A percentile compares a stretch with the other conserved stretches of the same genome.
These are phyloP conservation scores for Parasitella parasitica DNA, from an alignment of 371 early-diverging fungal species.

Conservation along the genomic window DNA sequence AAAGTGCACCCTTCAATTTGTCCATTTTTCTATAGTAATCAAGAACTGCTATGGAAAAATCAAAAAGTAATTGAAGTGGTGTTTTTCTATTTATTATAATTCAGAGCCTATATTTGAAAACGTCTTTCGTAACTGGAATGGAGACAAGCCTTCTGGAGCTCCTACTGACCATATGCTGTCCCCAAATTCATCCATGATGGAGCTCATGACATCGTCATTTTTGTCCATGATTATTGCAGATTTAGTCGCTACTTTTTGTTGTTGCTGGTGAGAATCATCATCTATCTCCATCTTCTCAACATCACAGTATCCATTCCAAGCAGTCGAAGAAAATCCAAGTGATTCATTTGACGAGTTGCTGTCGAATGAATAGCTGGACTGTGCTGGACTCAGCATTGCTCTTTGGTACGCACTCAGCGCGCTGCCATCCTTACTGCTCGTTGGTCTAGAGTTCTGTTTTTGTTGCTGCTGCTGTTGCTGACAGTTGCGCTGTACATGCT, in stretches of 20 bases:
- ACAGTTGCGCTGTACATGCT: constrained; percentile 16
- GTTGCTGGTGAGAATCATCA: not conserved
- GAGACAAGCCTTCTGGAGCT: constrained; percentile 1
- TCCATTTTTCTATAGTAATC: too few relatives aligned
- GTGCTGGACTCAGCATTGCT: constrained; percentile 1
- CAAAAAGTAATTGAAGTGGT: not conserved
- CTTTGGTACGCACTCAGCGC: not conserved
- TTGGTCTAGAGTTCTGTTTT: not conserved
- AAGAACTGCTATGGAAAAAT: too few relatives aligned
- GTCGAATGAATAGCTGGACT: constrained; percentile 12
- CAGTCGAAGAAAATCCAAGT: not conserved
- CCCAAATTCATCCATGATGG: constrained; percentile 15
- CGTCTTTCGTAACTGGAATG: constrained; percentile 6
- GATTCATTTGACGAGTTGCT: constrained; percentile 11
- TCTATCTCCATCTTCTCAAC: constrained; percentile 15
- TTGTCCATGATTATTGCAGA: not conserved
- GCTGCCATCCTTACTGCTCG: not conserved
- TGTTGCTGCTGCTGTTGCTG: not conserved
- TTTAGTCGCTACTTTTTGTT: not conserved
- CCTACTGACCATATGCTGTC: constrained; percentile 13
- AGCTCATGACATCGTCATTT: constrained; percentile 4
- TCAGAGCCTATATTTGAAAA: constrained; percentile 8
- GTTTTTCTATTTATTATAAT: not conserved
- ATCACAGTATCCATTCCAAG: constrained; percentile 15
- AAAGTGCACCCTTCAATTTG: too few relatives aligned